Base-by-base conservation (phyloP, 1,139 yeast genomes). In the Yamadazyma dendronema region DNA sequence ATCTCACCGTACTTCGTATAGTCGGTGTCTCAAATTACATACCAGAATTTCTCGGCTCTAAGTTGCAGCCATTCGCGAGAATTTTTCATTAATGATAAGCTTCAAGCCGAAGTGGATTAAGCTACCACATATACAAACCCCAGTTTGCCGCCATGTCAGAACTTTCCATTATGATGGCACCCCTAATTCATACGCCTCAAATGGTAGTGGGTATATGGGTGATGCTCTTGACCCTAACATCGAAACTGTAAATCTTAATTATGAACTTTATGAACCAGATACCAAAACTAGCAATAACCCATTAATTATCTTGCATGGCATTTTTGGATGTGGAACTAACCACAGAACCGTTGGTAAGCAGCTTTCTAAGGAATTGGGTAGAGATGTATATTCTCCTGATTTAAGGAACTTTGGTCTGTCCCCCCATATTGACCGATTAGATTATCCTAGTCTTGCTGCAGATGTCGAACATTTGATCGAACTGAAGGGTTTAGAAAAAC, bases 361-460 rank as follows among this genome's bases (percentile, higher is more conserved):
- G 26, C 53, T 71, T 22, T 54, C 75, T 62, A 44, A 73, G 54
- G 55, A 52, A 28, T 52, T 76, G 39, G 49, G 72, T 54, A 42
- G 76, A 53, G 61, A 62, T 41, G 77, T 89, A 1, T 87, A 79
- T 56, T 80, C 94, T 50, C 59, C 87, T 4, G 97, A 92, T 56
- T 69, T 90, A 43, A 69, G 98, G 46, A 90, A 92, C 61, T 96
- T 90, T 55, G 98, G 98, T 2, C 77, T 72, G n/a, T 84, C 96
- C 6, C 97, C 97, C 0, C 95, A 85, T 52, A 56, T 52, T 17
- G 52, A 61, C 0, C 65, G 84, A 23, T 86, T 87, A 52, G 92
- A 85, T 58, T 89, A 89, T 57, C 84, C 86, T 0, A 67, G 92
- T 2, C 68, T 92, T 65, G 84, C 96, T 1, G 84, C 87, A 0